Conservation (phyloP, 306 rosid species). For the Lathyrus tuberosus region DNA sequence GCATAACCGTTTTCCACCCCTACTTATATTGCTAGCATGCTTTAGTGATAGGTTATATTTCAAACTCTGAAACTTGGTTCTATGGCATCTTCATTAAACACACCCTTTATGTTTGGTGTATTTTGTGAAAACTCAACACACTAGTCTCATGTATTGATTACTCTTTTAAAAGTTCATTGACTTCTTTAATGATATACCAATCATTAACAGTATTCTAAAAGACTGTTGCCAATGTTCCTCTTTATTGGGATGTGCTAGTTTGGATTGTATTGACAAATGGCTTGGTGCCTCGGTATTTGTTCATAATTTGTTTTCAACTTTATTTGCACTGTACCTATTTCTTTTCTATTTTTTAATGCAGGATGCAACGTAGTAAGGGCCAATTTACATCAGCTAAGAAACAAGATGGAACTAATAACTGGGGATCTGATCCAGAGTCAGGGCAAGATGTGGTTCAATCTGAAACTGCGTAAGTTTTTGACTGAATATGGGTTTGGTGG, state of each 20-base stretch:
- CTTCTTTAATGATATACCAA: background rate
- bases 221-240: background rate
- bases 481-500: constrained; percentile 34
- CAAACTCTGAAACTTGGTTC: background rate
- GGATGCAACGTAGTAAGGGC: constrained; percentile 99
- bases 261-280: constrained; percentile 19
- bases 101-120: background rate
- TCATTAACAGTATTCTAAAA: background rate
- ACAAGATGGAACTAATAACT: constrained; percentile 74
- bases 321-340: constrained; percentile 24
- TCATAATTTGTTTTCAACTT: background rate
- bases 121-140: background rate
- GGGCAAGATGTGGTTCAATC: constrained; percentile 69
- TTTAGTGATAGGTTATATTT: constrained; percentile 9
- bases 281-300: constrained; percentile 15
- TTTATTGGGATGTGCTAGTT: background rate
- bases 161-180: background rate
- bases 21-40: background rate
- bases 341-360: constrained; percentile 44
- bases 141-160: background rate
- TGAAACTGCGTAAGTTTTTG: constrained; percentile 78
- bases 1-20: no score
- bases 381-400: constrained; percentile 90
- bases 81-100: background rate
- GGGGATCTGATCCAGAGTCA: constrained; percentile 67